Base-by-base conservation (phyloP, 495 filamentous ascomycete genomes). In the Penicillium arizonense region DNA sequence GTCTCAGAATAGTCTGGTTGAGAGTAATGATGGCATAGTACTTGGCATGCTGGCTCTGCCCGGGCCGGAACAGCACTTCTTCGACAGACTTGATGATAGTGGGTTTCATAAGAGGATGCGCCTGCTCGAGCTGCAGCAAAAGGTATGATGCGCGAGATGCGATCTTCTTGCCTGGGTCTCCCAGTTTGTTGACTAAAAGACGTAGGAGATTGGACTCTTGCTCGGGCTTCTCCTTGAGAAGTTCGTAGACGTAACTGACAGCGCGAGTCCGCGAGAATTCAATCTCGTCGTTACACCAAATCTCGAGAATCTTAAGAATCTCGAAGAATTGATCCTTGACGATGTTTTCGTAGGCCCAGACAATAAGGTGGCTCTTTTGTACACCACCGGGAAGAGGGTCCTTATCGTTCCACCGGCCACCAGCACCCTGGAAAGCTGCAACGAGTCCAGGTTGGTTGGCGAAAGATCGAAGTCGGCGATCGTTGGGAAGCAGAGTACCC, bases 1-100 rank as follows among this genome's bases (percentile, higher is more conserved):
- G 76, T 60, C 88, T 93, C 44, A 97, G 65, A 33, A 97, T 87
- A 4, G 94, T 98, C 71, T 98, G 94, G 70, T 98, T 98, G 35
- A 98, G 71, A 3, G 94, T 96, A 62, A 96, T 97, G 64, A 93
- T 85, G 23, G 92, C 92, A 61, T 96, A 97, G 70, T 98, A 98
- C 63, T 88, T 93, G 21, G 95, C 89, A 52, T 96, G 89, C 20
- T 84, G 69, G 62, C 80, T 91, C 63, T 97, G 94, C 6, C 90
- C 88, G 0, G 93, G 87, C 10, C 89, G 82, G 62, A 96, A 89
- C 9, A 98, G 77, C 14, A 96, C 75, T 61, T 97, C 95, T 67
- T 97, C 91, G 12, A 97, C 86, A 16, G 82, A 79, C 53, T 81
- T 84, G 61, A 96, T 86, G 55, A 97, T 86, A 18, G 91, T 83